These are phyloP conservation scores for Lablab purpureus DNA, from an alignment of 306 rosid genomes.

Conservation along the genomic window DNA sequence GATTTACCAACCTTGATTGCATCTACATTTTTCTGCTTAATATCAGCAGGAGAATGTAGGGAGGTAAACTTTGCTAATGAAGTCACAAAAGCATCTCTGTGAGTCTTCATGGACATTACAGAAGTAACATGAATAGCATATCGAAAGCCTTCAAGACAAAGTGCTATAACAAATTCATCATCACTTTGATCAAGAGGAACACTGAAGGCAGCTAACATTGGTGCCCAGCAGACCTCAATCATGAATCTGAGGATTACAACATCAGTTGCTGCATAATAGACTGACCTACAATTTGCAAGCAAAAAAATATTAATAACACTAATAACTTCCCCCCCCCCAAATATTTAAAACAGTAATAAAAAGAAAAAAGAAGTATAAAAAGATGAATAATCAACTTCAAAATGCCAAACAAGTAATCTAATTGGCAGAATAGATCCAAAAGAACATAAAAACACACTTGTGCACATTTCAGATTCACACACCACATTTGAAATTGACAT, in stretches of 20 bases:
- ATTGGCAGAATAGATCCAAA: constrained; percentile 29
- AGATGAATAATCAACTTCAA: constrained; percentile 31
- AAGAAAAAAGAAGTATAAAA: background rate
- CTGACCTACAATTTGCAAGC: constrained; percentile 77
- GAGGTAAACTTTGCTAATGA: constrained; percentile 97
- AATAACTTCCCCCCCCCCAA: background rate
- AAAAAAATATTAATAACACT: constrained; percentile 25
- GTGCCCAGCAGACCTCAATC: constrained; percentile 99
- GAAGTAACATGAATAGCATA: constrained; percentile 90
- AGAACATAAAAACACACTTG: background rate
- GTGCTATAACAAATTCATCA: constrained; percentile 78
- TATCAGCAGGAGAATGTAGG: constrained; percentile 93
- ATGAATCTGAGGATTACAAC: constrained; percentile 93
- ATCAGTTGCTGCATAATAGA: constrained; percentile 98
- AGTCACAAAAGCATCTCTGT: constrained; percentile 94
- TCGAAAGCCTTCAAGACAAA: constrained; percentile 92
- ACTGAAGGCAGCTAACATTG: constrained; percentile 99
- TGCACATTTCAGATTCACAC: constrained; percentile 31
- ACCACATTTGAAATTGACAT: constrained; percentile 26
- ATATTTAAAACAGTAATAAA: constrained; percentile 14
- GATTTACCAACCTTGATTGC: constrained; percentile 89
- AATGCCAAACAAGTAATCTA: constrained; percentile 22
- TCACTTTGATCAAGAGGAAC: constrained; percentile 97
- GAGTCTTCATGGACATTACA: constrained; percentile 98
- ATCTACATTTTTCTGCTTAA: constrained; percentile 93